Conservation (phyloP, 139 green algal genomes). For the Chlorella vulgaris region DNA sequence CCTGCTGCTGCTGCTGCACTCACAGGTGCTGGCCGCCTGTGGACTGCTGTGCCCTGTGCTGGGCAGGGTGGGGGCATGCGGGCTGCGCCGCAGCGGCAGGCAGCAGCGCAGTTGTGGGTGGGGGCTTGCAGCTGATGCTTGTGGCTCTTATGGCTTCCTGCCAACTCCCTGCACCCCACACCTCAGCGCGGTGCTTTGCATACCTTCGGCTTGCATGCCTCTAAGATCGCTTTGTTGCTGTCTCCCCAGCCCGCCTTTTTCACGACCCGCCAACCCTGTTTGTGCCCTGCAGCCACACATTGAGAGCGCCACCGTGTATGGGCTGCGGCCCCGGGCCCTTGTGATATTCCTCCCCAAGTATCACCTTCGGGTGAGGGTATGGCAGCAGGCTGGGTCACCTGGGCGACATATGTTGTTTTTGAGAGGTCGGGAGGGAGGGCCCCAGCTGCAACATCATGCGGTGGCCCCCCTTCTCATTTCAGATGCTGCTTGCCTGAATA, state of each 20-base stretch:
- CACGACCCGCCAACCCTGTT: too few relatives aligned
- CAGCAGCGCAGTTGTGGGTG: too few relatives aligned
- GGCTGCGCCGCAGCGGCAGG: too few relatives aligned
- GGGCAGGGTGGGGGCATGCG: too few relatives aligned
- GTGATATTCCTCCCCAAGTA: conserved; percentile 67
- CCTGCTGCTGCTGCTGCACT: conserved; percentile 72
- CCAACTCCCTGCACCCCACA: neutral
- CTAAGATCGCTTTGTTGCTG: too few relatives aligned
- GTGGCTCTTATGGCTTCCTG: neutral
- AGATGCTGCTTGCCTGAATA: too few relatives aligned
- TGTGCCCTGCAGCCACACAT: conserved; percentile 46
- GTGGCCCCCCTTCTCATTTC: too few relatives aligned
- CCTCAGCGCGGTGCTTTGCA: neutral
- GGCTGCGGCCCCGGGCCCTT: conserved; percentile 34
- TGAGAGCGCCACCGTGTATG: conserved; percentile 62
- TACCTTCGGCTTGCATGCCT: neutral
- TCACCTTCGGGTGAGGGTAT: conserved; percentile 47
- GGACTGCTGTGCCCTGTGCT: too few relatives aligned
- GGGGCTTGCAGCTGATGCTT: too few relatives aligned
- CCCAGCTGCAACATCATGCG: neutral
- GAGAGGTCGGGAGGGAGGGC: neutral
- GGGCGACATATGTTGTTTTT: neutral
- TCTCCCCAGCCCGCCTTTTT: too few relatives aligned
- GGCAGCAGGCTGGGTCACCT: too few relatives aligned
- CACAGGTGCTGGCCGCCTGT: neutral